phyloP scores from a whole-genome alignment of 169 alveolate genomes.

The Cryptosporidium sp. region DNA sequence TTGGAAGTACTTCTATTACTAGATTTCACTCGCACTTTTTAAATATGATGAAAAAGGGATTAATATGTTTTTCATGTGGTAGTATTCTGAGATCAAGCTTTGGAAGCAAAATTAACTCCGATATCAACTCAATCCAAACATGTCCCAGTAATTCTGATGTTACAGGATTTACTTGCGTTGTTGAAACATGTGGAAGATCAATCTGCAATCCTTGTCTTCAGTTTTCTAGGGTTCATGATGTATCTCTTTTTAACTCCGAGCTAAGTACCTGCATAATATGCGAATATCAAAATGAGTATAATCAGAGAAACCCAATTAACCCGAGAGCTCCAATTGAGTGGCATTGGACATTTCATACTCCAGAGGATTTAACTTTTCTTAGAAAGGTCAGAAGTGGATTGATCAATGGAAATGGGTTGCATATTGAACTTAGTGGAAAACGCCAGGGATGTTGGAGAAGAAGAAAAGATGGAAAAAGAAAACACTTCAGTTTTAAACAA shows the following conservation, averaged over 20 bases:
- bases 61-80: conserved; percentile 75
- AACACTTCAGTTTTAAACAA: conserved; percentile 70
- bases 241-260: conserved; percentile 20
- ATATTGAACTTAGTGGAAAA: conserved; percentile 66
- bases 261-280: conserved; percentile 31
- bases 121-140: conserved; percentile 29
- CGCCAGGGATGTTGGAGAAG: conserved; percentile 76
- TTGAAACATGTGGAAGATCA: conserved; percentile 72
- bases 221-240: conserved; percentile 39
- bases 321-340: conserved; percentile 59
- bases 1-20: not conserved
- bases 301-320: conserved; percentile 12
- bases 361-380: conserved; percentile 50
- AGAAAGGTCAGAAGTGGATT: conserved; percentile 43
- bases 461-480: conserved; percentile 72
- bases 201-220: conserved; percentile 39
- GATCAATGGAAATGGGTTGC: conserved; percentile 73
- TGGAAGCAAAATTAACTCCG: conserved; percentile 12
- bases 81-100: not conserved
- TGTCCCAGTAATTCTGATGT: conserved; percentile 53
- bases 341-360: conserved; percentile 72
- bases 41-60: conserved; percentile 62
- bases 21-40: conserved; percentile 25
- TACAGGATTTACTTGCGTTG: conserved; percentile 17
- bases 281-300: conserved; percentile 34